phyloP scores from a whole-genome alignment of 2,329 filamentous ascomycete species.

The Anthostomella pinea region DNA sequence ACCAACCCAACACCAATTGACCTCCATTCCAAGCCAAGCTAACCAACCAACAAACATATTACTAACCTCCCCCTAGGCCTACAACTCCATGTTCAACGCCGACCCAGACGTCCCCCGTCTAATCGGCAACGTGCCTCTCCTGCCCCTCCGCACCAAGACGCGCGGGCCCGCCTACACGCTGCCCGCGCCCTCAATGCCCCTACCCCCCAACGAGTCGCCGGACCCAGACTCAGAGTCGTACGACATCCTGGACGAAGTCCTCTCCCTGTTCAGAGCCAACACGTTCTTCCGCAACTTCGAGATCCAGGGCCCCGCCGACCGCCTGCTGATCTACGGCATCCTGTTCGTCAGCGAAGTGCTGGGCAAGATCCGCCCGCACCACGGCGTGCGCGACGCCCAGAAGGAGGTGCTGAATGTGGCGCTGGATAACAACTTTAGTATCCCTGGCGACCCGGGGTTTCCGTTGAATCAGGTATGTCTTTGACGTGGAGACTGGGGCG shows the following conservation, averaged over 20 bases:
- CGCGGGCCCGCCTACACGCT: conserved; percentile 93
- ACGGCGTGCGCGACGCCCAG: conserved; percentile 56
- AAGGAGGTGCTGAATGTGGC: conserved; percentile 86
- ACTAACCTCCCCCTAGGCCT: conserved; percentile 60
- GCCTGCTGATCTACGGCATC: conserved; percentile 94
- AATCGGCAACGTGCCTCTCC: conserved; percentile 88
- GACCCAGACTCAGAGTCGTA: conserved; percentile 91
- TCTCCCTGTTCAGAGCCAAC: conserved; percentile 92
- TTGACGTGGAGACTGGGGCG: background rate
- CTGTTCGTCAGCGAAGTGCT: conserved; percentile 90
- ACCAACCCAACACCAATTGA: too few relatives aligned
- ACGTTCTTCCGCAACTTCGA: conserved; percentile 99
- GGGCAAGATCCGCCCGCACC: conserved; percentile 76
- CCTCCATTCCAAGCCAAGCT: conserved; percentile 12
- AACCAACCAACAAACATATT: conserved; percentile 18
- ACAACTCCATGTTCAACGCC: conserved; percentile 94
- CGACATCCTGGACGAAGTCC: conserved; percentile 92
- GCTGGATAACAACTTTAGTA: conserved; percentile 88
- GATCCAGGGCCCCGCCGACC: conserved; percentile 93
- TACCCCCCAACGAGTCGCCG: conserved; percentile 60
- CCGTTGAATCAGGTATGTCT: conserved; percentile 77
- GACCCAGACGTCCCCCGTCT: conserved; percentile 63
- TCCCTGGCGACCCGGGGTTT: conserved; percentile 90
- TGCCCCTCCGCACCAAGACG: conserved; percentile 90
- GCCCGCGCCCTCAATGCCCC: conserved; percentile 52